Conservation (phyloP, 306 rosid species). For the Cicer chorassanicum region DNA sequence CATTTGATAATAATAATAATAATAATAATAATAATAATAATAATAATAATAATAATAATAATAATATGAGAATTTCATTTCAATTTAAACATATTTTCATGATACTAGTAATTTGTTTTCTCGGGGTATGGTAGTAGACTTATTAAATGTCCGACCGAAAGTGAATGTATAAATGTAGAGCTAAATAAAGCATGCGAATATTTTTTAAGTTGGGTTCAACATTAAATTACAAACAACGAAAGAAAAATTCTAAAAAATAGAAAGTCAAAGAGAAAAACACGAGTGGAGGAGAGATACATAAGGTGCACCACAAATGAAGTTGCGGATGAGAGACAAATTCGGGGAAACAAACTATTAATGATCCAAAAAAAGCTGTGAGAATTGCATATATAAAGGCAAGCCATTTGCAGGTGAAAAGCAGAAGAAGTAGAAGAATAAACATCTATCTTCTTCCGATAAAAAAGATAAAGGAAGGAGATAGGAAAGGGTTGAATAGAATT, state of each 20-base stretch:
- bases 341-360: slow-evolving; percentile 25
- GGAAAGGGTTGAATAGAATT: slow-evolving; percentile 42
- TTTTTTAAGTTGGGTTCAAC: neutral
- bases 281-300: slow-evolving; percentile 39
- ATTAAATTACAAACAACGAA: neutral
- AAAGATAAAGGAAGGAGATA: slow-evolving; percentile 20
- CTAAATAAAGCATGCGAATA: neutral
- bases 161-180: neutral
- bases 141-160: neutral
- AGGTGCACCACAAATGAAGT: slow-evolving; percentile 42
- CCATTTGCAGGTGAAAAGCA: neutral
- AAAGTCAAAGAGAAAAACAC: slow-evolving; percentile 30
- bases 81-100: no score
- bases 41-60: no score
- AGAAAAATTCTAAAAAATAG: neutral
- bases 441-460: slow-evolving; percentile 52
- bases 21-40: no score
- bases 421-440: slow-evolving; percentile 39
- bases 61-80: no score
- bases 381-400: slow-evolving; percentile 52
- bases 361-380: neutral
- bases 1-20: no score
- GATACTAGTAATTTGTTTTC: no score
- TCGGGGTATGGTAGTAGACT: neutral
- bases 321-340: slow-evolving; percentile 19